Percentiles rank a stretch among this genome's conserved stretches.
Conservation (phyloP, 257 asterid species). For the Jaltomata sinuosa region DNA sequence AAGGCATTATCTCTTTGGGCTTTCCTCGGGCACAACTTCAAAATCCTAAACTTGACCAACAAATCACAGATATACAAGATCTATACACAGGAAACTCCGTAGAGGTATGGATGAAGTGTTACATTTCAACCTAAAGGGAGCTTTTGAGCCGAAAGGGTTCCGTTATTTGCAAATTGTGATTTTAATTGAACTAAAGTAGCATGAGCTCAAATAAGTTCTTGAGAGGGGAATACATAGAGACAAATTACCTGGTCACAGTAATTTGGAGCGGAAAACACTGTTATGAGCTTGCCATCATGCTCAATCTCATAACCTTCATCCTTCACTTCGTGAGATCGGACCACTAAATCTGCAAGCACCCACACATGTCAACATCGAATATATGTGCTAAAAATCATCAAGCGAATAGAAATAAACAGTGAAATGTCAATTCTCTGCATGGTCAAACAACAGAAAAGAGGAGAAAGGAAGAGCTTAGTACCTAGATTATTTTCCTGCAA, state of each 20-base stretch:
- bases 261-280: conserved; percentile 98
- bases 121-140: not conserved
- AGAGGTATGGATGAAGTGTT: not conserved
- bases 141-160: not conserved
- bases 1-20: not conserved
- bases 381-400: not conserved
- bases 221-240: conserved; percentile 1
- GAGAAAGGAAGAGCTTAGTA: conserved; percentile 8
- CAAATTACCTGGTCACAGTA: conserved; percentile 91
- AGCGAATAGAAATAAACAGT: not conserved
- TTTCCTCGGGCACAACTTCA: not conserved
- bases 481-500: conserved; percentile 90
- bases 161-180: not conserved
- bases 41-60: not conserved
- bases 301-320: conserved; percentile 96
- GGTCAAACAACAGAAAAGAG: not conserved
- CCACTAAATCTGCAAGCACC: conserved; percentile 65
- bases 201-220: not conserved
- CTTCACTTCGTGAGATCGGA: conserved; percentile 98
- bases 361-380: not conserved
- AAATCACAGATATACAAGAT: not conserved
- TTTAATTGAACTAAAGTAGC: not conserved
- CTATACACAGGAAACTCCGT: not conserved
- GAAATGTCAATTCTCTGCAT: not conserved
- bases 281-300: conserved; percentile 95